Evolutionary conservation across 148 eudicot species (phyloP).

Genomic region (Rhododendron vialii): DNA sequence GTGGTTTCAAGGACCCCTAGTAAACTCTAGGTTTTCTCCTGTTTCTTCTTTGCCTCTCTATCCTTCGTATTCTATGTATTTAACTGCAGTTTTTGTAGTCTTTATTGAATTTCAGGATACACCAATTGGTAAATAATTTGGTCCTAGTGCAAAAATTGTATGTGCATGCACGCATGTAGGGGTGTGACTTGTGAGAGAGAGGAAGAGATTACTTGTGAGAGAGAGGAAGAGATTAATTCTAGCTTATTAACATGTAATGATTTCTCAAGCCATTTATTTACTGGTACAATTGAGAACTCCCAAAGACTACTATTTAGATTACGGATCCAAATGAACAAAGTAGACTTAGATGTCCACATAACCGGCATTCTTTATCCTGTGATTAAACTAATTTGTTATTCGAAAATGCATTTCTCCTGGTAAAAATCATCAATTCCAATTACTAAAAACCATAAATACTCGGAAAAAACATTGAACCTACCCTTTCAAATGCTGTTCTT

Average conservation of each 20-base stretch:
- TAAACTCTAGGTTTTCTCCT: neutral
- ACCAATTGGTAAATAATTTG: neutral
- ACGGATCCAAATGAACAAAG: neutral
- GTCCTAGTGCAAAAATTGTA: neutral
- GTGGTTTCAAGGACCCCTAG: neutral
- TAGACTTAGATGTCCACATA: neutral
- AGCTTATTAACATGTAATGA: neutral
- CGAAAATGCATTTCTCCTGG: neutral
- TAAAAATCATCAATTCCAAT: neutral
- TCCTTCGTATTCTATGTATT: neutral
- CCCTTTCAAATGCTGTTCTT: slow-evolving; percentile 96
- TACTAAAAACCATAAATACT: neutral
- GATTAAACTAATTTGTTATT: neutral
- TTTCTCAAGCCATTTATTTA: neutral
- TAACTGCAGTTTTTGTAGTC: neutral
- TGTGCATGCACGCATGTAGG: neutral
- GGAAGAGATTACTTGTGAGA: neutral
- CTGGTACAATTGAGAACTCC: neutral
- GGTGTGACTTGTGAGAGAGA: neutral
- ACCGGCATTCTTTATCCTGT: neutral
- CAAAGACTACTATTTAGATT: neutral
- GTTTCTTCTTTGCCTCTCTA: neutral
- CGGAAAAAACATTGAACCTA: slow-evolving; percentile 28
- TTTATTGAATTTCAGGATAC: neutral
- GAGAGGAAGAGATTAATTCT: neutral